Conservation (phyloP, 441 rosid genomes). For the Capsella rubella region DNA sequence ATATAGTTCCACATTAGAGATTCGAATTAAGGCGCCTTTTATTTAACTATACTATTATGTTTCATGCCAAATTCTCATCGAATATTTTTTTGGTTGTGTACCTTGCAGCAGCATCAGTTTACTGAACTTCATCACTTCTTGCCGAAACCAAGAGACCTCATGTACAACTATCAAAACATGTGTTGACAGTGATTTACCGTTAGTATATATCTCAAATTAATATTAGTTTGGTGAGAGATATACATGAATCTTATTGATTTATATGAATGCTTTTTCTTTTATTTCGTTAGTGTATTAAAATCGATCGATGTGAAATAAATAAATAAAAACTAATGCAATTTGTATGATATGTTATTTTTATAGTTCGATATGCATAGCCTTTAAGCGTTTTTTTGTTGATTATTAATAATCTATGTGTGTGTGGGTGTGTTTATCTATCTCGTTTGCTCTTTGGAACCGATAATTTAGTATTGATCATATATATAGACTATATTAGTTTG, state of each 20-base stretch:
- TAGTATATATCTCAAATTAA: neutral
- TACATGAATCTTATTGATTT: slow-evolving; percentile 25
- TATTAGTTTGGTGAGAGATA: neutral
- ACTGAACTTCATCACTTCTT: slow-evolving; percentile 48
- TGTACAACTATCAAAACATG: slow-evolving; percentile 42
- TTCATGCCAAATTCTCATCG: slow-evolving; percentile 1
- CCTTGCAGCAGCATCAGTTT: slow-evolving; percentile 52
- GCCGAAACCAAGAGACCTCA: slow-evolving; percentile 50
- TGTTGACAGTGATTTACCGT: slow-evolving; percentile 18
- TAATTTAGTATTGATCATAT: neutral
- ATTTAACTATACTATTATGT: neutral
- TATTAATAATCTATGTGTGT: neutral
- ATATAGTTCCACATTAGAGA: slow-evolving; percentile 15
- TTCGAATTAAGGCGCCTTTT: neutral
- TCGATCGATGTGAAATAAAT: neutral
- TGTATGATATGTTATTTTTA: slow-evolving; percentile 9
- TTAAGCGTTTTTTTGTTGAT: slow-evolving; percentile 3
- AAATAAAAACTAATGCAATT: neutral
- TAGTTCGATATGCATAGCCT: slow-evolving; percentile 8
- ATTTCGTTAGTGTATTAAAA: neutral
- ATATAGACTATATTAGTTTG: neutral
- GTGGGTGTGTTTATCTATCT: slow-evolving; percentile 2
- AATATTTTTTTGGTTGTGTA: neutral
- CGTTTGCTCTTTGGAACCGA: neutral
- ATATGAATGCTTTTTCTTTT: slow-evolving; percentile 10